Evolutionary conservation across 208 protist species (phyloP), one percentile per base, ranked within the genome.

Genomic region (Trichomonas tenax): DNA sequence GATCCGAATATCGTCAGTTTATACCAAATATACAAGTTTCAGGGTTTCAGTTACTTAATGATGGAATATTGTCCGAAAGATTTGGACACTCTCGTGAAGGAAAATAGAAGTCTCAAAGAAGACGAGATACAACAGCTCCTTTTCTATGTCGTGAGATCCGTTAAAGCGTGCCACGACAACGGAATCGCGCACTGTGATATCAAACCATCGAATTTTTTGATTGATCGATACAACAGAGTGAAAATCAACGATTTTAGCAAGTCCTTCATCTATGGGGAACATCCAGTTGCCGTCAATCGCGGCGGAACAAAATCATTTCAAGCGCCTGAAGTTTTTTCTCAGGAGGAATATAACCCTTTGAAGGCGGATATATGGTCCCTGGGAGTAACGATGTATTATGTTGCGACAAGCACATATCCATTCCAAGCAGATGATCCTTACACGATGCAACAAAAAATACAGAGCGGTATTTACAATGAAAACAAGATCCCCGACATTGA

Each of bases 291-390:
- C 26, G 11, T n/a, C 4, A 17, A 72, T n/a, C 58, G 58, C 58
- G 58, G 26, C 8, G 58, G 58, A 17, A 72, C 58, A 72, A 72
- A 72, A 72, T 31, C 26, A 72, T 72, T n/a, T 72, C 58, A 72
- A 72, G 58, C 58, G 26, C 58, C 58, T n/a, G 58, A 72, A 26
- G 26, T 72, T n/a, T 72, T 72, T 72, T 72, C 58, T 1, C 21
- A 72, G 26, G 26, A 72, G 26, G 58, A 72, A n/a, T 72, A 72
- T 26, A 72, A 72, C 26, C 58, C 58, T 72, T 17, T 72, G 58
- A 97, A 97, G 72, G 97, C 97, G n/a, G 97, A 98, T 96, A 96
- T 98, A 17, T 98, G 97, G 97, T 97, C 97, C 21, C 90, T 98
- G 23, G 97, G 97, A n/a, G 98, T 98, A 63, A 97, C 96, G 0